Evolutionary conservation across 31 red algal genomes (phyloP).

Genomic region (Endocladia muricata): DNA sequence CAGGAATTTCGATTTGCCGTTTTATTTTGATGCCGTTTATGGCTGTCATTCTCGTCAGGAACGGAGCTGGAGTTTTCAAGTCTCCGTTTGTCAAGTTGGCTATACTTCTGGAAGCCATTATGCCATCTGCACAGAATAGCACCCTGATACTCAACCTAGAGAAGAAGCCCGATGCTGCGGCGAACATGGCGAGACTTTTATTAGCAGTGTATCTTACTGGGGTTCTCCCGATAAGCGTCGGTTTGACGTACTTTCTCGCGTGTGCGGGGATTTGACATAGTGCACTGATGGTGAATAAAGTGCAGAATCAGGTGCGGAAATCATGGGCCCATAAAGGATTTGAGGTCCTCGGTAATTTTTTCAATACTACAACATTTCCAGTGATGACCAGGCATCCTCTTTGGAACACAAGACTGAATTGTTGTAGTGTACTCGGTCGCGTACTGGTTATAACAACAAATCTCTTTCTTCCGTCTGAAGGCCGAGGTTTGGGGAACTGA

Average conservation of each 20-base stretch:
- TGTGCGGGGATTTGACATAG: slow-evolving; percentile 48
- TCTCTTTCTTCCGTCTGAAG: too few relatives aligned
- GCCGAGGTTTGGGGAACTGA: too few relatives aligned
- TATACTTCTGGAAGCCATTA: slow-evolving; percentile 63
- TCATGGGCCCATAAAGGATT: too few relatives aligned
- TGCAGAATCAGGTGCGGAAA: too few relatives aligned
- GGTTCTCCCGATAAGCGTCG: slow-evolving; percentile 59
- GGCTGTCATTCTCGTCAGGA: slow-evolving; percentile 15
- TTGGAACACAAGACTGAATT: too few relatives aligned
- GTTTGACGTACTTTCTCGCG: slow-evolving; percentile 59
- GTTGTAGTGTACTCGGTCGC: too few relatives aligned
- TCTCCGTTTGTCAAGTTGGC: slow-evolving; percentile 50
- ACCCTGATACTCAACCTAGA: slow-evolving; percentile 75
- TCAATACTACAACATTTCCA: too few relatives aligned
- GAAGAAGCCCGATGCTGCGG: slow-evolving; percentile 35
- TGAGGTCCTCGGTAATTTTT: too few relatives aligned
- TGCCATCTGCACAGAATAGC: slow-evolving; percentile 84
- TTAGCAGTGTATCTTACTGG: slow-evolving; percentile 60
- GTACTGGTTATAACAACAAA: too few relatives aligned
- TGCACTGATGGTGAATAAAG: too few relatives aligned
- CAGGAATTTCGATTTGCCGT: slow-evolving; percentile 38
- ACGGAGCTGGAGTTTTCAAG: neutral
- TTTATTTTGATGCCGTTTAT: slow-evolving; percentile 53
- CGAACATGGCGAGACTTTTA: slow-evolving; percentile 46
- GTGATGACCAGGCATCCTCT: too few relatives aligned